Evolutionary conservation across 257 asterid genomes (phyloP).

Genomic region (Leptodermis oblonga): DNA sequence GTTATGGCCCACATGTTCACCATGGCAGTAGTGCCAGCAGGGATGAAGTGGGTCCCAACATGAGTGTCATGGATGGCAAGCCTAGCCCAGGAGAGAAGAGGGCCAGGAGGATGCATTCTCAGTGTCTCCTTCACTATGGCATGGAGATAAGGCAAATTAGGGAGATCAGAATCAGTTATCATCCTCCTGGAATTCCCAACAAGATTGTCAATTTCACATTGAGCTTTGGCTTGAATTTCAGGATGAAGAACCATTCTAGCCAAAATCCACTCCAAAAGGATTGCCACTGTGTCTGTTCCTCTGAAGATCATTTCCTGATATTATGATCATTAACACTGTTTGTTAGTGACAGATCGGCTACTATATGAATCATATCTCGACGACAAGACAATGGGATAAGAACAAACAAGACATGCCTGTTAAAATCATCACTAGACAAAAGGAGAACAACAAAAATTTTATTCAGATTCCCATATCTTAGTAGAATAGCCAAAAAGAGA

Average conservation of each 20-base stretch:
- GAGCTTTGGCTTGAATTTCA: constrained; percentile 60
- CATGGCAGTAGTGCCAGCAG: constrained; percentile 80
- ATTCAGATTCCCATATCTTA: constrained; percentile 54
- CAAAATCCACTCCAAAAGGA: constrained; percentile 78
- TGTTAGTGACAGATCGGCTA: no score
- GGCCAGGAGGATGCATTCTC: constrained; percentile 80
- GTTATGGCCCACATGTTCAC: constrained; percentile 93
- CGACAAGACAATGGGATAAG: no score
- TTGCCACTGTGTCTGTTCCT: constrained; percentile 79
- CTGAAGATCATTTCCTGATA: constrained; percentile 79
- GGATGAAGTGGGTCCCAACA: constrained; percentile 51
- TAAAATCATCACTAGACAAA: constrained; percentile 26
- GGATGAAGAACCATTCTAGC: constrained; percentile 89
- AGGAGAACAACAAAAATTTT: constrained; percentile 11
- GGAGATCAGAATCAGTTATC: constrained; percentile 50
- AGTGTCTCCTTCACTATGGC: constrained; percentile 78
- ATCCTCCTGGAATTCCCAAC: constrained; percentile 23
- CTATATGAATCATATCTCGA: no score
- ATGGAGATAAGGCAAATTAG: constrained; percentile 48
- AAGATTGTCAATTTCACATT: constrained; percentile 42
- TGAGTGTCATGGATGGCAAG: constrained; percentile 54
- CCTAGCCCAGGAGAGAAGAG: constrained; percentile 87
- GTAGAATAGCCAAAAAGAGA: constrained; percentile 22
- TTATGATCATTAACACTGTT: not conserved
- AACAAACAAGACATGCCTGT: constrained; percentile 8